Base-by-base conservation (phyloP, 2,329 filamentous ascomycete genomes). In the Talaromyces piceae region DNA sequence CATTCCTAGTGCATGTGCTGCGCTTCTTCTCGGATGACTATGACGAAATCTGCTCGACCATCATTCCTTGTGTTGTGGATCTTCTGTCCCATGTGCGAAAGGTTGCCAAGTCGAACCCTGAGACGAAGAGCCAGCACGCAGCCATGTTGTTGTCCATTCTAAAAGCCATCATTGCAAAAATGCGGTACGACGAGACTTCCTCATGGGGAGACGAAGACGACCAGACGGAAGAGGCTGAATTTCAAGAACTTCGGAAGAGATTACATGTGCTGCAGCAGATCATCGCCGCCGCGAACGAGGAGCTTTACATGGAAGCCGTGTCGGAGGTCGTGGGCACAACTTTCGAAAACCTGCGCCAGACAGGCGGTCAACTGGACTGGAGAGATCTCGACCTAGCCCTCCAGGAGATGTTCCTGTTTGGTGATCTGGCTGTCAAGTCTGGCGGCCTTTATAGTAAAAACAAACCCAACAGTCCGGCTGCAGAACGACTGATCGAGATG, bases 1-100 rank as follows among this genome's bases (percentile, higher is more conserved):
- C 82, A 37, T 97, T 97, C 67, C 75, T 95, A 25, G 89, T 91
- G 0, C 86, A 91, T 59, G 78, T 97, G 11, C 76, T 98, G 47
- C 87, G 91, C 33, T 96, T 96, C 75, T 96, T 98, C 72, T 87
- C 90, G 22, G 93, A 98, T 69, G 91, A 98, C 66, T 98, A 94
- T 67, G 93, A 98, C 68, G 93, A 98, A 73, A 86, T 98, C 59
- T 97, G 93, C 75, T 94, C 91, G 30, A 93, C 89, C 11, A 89
- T 97, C 53, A 95, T 98, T 55, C 88, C 91, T 20, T 91, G 88
- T 31, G 81, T 97, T 50, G 95, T 88, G 45, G 94, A 98, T 62
- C 80, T 97, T 45, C 80, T 98, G 54, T 90, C 89, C 25, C 91
- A 95, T 67, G 80, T 97, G 57, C 86, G 93, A 52, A 95, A 91